A percentile compares a stretch with the other conserved stretches of the same genome.
Evolutionary conservation across 2,329 filamentous ascomycete genomes (phyloP).

Genomic region (Dactylellina drechsleri): DNA sequence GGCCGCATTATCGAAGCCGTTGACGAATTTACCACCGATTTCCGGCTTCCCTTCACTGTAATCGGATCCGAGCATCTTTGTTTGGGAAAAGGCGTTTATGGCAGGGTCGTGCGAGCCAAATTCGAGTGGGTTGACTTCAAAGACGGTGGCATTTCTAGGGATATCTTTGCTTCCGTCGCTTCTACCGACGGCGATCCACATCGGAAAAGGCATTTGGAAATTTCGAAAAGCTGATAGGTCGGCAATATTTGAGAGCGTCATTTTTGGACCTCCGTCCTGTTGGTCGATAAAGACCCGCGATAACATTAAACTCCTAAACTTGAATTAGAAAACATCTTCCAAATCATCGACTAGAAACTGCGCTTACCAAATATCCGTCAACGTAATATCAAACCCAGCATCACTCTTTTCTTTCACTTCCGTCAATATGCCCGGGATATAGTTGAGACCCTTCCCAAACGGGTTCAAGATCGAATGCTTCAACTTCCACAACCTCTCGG

Average conservation of each 20-base stretch:
- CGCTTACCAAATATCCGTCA: constrained; percentile 83
- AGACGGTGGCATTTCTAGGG: constrained; percentile 77
- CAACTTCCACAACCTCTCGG: constrained; percentile 70
- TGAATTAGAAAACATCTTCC: constrained; percentile 3
- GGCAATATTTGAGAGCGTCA: constrained; percentile 84
- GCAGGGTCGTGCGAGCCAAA: constrained; percentile 81
- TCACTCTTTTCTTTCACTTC: constrained; percentile 71
- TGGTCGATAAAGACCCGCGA: constrained; percentile 46
- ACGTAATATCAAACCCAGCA: constrained; percentile 74
- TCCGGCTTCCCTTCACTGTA: constrained; percentile 71
- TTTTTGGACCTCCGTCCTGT: constrained; percentile 60
- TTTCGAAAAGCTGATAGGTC: constrained; percentile 70
- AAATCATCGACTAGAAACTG: background rate
- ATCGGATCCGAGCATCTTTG: constrained; percentile 77
- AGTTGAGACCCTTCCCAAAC: constrained; percentile 63
- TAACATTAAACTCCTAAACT: constrained; percentile 59
- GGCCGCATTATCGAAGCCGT: constrained; percentile 83
- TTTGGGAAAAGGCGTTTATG: constrained; percentile 75
- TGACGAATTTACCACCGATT: constrained; percentile 70
- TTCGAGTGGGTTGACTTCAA: constrained; percentile 82
- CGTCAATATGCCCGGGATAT: constrained; percentile 71
- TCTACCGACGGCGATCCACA: constrained; percentile 76
- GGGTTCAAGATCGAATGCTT: constrained; percentile 72
- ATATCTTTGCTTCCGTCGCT: constrained; percentile 71
- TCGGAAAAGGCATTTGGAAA: constrained; percentile 75